Conservation (phyloP, 108 stramenopile species). For the Chaetoceros tenuissimus region DNA sequence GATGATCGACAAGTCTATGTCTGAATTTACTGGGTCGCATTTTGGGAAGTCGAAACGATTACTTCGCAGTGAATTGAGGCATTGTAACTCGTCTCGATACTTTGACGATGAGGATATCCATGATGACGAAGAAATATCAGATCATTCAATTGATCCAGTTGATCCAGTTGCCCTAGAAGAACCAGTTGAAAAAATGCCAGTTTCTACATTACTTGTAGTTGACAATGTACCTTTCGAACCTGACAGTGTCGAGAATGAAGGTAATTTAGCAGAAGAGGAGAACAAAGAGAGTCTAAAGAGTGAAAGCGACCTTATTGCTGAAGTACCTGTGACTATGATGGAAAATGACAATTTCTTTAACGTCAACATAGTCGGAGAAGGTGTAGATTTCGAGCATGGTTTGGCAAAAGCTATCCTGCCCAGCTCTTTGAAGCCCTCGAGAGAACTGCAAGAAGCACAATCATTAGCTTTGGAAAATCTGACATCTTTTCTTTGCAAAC, state of each 20-base stretch:
- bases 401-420: not conserved
- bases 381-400: not conserved
- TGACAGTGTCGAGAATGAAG: not conserved
- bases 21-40: not conserved
- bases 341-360: not conserved
- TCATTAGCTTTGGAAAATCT: not conserved
- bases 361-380: not conserved
- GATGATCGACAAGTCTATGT: not conserved
- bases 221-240: not conserved
- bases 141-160: too few species aligned
- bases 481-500: not conserved
- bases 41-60: not conserved
- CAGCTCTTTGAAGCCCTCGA: not conserved
- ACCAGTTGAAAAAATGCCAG: not conserved
- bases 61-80: not conserved
- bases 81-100: too few species aligned
- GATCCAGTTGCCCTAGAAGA: not conserved
- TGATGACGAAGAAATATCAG: too few species aligned
- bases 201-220: too few species aligned
- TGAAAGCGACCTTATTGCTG: not conserved
- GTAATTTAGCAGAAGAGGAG: not conserved
- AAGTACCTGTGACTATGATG: not conserved
- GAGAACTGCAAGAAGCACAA: not conserved
- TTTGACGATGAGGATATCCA: too few species aligned
- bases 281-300: not conserved